Conservation (phyloP, 306 rosid species). For the Ammopiptanthus mongolicus region DNA sequence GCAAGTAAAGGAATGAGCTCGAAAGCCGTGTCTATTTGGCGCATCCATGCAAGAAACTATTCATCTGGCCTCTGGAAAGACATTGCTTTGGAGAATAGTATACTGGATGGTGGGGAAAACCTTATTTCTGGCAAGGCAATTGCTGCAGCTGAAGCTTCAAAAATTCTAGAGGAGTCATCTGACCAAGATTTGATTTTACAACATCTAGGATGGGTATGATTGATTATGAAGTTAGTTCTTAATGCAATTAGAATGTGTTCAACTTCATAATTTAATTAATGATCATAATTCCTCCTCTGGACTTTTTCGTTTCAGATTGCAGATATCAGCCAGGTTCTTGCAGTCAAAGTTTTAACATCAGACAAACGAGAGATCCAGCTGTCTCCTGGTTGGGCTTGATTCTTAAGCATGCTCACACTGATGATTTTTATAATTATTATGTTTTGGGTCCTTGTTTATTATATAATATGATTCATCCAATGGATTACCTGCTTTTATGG, state of each 20-base stretch:
- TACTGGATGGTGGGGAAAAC: constrained; percentile 28
- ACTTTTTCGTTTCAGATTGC: constrained; percentile 61
- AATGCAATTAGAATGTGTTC: constrained; percentile 17
- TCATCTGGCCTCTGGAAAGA: constrained; percentile 79
- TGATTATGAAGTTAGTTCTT: background rate
- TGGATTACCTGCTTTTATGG: background rate
- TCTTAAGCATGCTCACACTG: constrained; percentile 19
- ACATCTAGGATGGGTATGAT: constrained; percentile 94
- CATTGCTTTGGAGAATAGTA: constrained; percentile 37
- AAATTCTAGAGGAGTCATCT: constrained; percentile 88
- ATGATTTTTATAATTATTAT: constrained; percentile 14
- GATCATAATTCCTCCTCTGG: constrained; percentile 12
- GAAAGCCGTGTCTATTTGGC: constrained; percentile 88
- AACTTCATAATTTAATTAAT: constrained; percentile 5
- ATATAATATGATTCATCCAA: background rate
- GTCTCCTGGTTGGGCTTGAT: constrained; percentile 64
- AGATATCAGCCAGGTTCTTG: constrained; percentile 80
- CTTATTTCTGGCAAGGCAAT: constrained; percentile 56
- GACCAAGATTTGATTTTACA: constrained; percentile 81
- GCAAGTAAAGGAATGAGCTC: constrained; percentile 95
- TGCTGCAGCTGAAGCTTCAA: constrained; percentile 91
- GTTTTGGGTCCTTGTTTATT: constrained; percentile 1
- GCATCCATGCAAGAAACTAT: constrained; percentile 79
- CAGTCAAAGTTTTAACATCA: constrained; percentile 72
- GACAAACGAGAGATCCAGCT: constrained; percentile 67